Percentiles rank a stretch among this genome's conserved stretches.
These are phyloP conservation scores for Rickenella mellea DNA, from an alignment of 768 basidiomycete genomes.

Conservation along the genomic window DNA sequence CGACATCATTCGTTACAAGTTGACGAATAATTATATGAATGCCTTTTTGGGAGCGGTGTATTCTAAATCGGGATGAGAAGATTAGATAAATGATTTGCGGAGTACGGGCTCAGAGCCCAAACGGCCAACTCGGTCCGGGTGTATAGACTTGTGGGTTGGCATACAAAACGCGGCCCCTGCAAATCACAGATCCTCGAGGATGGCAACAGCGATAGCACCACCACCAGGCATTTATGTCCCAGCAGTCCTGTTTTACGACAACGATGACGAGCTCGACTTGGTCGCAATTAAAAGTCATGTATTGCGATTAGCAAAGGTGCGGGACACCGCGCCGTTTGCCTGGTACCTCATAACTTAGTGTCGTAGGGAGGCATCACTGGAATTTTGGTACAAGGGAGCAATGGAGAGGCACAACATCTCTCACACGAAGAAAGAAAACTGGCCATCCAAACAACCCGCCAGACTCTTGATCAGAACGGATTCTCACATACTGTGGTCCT, in stretches of 20 bases:
- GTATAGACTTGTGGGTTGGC: neutral
- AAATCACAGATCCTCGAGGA: conserved; percentile 5
- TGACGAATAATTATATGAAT: no score
- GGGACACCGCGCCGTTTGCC: conserved; percentile 12
- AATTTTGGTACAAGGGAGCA: conserved; percentile 65
- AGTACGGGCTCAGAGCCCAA: no score
- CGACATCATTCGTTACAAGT: no score
- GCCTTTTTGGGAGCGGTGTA: no score
- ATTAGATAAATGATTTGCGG: no score
- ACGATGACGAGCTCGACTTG: conserved; percentile 63
- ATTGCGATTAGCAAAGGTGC: conserved; percentile 61
- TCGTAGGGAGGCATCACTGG: conserved; percentile 63
- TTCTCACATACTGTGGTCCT: conserved; percentile 61
- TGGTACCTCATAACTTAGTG: conserved; percentile 15
- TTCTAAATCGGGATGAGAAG: no score
- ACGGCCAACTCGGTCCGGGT: neutral
- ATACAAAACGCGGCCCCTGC: no score
- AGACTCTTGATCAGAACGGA: conserved; percentile 65
- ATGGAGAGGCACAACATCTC: conserved; percentile 70
- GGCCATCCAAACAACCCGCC: conserved; percentile 53
- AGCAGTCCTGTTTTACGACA: conserved; percentile 63
- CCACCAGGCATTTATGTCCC: conserved; percentile 71
- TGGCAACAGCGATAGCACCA: conserved; percentile 30
- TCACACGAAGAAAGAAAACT: conserved; percentile 62
- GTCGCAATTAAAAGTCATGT: conserved; percentile 60